phyloP scores from a whole-genome alignment of 2,329 filamentous ascomycete species.

The Polytolypa hystricis region DNA sequence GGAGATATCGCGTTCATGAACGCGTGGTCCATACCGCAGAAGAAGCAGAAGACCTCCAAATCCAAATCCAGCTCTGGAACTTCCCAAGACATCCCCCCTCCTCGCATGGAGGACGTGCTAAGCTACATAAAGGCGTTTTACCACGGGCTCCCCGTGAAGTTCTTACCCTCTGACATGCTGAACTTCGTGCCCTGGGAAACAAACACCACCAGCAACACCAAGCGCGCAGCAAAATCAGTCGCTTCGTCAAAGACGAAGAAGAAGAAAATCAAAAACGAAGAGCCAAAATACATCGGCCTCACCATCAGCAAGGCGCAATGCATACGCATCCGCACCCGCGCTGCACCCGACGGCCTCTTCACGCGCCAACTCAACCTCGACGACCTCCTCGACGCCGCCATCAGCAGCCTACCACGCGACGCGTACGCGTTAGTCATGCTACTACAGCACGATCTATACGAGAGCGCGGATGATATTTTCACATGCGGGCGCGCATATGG shows the following conservation, averaged over 20 bases:
- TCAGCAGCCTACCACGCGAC: constrained; percentile 43
- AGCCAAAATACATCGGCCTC: constrained; percentile 37
- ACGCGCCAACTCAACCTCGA: constrained; percentile 41
- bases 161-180: constrained; percentile 27
- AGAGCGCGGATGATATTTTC: constrained; percentile 55
- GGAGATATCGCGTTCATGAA: constrained; percentile 31
- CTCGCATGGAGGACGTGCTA: constrained; percentile 22
- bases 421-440: constrained; percentile 50
- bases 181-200: constrained; percentile 41
- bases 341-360: constrained; percentile 38
- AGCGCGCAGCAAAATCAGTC: too few relatives aligned
- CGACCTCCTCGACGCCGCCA: constrained; percentile 49
- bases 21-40: constrained; percentile 32
- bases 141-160: constrained; percentile 41
- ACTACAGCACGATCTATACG: constrained; percentile 52
- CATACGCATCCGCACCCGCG: constrained; percentile 43
- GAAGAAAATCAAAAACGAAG: constrained; percentile 6
- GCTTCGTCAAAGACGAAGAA: constrained; percentile 1
- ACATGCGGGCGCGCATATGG: constrained; percentile 58
- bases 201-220: constrained; percentile 7
- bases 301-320: constrained; percentile 20
- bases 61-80: too few relatives aligned
- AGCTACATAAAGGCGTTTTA: constrained; percentile 43
- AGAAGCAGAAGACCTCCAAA: not conserved
- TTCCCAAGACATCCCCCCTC: constrained; percentile 10